Percentiles rank a stretch among this genome's conserved stretches.
These are phyloP conservation scores for Syncephalastrum racemosum DNA, from an alignment of 371 early-diverging fungal species.

Conservation along the genomic window DNA sequence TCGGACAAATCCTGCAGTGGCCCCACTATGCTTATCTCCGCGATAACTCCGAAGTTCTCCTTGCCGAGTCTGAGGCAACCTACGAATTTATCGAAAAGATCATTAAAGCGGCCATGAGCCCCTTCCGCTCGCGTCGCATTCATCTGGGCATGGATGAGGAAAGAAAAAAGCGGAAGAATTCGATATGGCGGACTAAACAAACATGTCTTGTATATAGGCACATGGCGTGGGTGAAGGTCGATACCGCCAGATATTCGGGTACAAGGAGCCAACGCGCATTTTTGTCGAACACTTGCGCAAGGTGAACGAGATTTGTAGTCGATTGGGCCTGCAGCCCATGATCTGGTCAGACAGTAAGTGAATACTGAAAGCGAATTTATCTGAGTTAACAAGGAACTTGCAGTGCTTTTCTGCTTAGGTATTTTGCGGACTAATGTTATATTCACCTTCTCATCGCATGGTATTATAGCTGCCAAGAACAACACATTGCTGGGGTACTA, in stretches of 20 bases:
- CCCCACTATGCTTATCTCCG: slow-evolving; percentile 74
- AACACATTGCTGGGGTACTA: slow-evolving; percentile 80
- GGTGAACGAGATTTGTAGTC: slow-evolving; percentile 70
- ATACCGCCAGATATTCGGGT: slow-evolving; percentile 72
- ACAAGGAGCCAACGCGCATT: slow-evolving; percentile 70
- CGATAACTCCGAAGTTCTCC: slow-evolving; percentile 80
- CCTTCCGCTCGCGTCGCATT: slow-evolving; percentile 74
- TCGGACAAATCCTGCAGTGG: slow-evolving; percentile 91
- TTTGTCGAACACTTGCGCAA: slow-evolving; percentile 77
- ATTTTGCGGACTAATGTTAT: background rate
- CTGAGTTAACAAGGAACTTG: background rate
- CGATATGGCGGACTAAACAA: background rate
- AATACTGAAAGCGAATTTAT: background rate
- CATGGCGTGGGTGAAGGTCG: slow-evolving; percentile 86
- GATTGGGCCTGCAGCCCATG: slow-evolving; percentile 68
- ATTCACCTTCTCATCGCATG: background rate
- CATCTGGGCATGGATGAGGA: slow-evolving; percentile 89
- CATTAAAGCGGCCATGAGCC: slow-evolving; percentile 62
- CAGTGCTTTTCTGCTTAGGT: slow-evolving; percentile 68
- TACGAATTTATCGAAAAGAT: slow-evolving; percentile 78
- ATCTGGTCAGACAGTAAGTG: slow-evolving; percentile 87
- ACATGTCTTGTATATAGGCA: slow-evolving; percentile 35
- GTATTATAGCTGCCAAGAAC: slow-evolving; percentile 65
- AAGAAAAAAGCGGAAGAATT: background rate
- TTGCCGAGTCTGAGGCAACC: slow-evolving; percentile 71